Percentiles rank a stretch among this genome's conserved stretches.
These are phyloP conservation scores for Sporothrix luriei DNA, from an alignment of 2,329 filamentous ascomycete species.

Conservation along the genomic window DNA sequence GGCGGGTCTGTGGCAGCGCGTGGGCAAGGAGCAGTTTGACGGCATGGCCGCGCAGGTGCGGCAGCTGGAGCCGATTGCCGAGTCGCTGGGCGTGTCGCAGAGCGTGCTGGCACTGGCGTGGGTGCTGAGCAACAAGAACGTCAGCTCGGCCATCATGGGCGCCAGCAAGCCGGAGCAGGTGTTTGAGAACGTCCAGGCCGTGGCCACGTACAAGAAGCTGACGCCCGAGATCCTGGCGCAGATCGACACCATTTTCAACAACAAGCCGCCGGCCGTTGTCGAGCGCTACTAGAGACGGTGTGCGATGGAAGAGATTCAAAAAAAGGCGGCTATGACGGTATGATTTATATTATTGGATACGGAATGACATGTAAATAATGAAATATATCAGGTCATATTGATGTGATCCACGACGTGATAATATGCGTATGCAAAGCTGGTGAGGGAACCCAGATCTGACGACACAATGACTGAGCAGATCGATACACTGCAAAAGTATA, in stretches of 20 bases:
- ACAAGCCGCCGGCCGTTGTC: conserved; percentile 55
- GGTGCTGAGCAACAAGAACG: conserved; percentile 63
- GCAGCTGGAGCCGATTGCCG: conserved; percentile 63
- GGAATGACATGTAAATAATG: not conserved
- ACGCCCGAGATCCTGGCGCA: conserved; percentile 61
- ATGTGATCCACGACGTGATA: not conserved
- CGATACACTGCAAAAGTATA: no score
- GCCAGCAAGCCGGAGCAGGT: conserved; percentile 62
- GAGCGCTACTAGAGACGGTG: conserved; percentile 39
- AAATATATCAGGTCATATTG: no score
- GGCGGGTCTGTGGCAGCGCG: conserved; percentile 55
- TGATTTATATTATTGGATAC: conserved; percentile 1
- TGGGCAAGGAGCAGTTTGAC: conserved; percentile 57
- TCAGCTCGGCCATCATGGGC: conserved; percentile 64
- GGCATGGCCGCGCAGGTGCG: conserved; percentile 59
- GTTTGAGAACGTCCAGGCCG: conserved; percentile 60
- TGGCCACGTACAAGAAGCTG: conserved; percentile 57
- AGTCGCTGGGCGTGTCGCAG: conserved; percentile 62
- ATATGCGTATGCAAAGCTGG: not conserved
- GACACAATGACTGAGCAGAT: not conserved
- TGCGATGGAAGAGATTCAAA: not conserved
- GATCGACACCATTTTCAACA: conserved; percentile 62
- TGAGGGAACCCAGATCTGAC: not conserved
- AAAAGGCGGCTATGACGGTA: not conserved
- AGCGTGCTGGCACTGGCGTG: conserved; percentile 62